Conservation (phyloP, 306 rosid species). For the Vigna mungo region DNA sequence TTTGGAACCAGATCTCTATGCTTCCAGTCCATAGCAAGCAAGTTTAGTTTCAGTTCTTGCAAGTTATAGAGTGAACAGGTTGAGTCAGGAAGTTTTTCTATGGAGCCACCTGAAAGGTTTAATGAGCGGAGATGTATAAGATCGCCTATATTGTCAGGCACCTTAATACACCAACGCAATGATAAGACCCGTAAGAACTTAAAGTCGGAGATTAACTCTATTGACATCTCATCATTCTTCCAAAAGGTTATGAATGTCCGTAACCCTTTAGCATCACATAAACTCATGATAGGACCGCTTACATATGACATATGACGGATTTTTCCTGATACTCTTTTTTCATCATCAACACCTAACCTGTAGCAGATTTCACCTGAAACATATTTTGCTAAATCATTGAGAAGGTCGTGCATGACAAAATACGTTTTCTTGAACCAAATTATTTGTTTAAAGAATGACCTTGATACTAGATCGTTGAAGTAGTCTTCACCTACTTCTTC, state of each 20-base stretch:
- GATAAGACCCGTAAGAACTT: not conserved
- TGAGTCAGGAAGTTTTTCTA: too few relatives aligned
- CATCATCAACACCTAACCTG: not conserved
- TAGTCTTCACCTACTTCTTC: not conserved
- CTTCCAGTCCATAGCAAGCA: too few relatives aligned
- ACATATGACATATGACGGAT: not conserved
- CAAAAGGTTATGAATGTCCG: not conserved
- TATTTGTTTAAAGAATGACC: not conserved
- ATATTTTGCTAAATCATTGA: not conserved
- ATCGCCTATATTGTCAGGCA: not conserved
- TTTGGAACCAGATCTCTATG: too few relatives aligned
- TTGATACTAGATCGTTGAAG: not conserved
- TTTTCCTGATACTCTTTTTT: not conserved
- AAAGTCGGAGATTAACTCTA: not conserved
- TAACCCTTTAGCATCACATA: not conserved
- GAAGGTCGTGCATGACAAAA: not conserved
- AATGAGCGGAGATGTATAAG: too few relatives aligned
- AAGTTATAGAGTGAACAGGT: too few relatives aligned
- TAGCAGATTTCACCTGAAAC: not conserved
- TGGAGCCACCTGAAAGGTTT: too few relatives aligned
- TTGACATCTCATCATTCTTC: not conserved
- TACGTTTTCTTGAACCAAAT: accelerated
- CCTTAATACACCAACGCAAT: not conserved
- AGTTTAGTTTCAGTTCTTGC: too few relatives aligned
- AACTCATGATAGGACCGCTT: not conserved